Base-by-base conservation (phyloP, 2,329 filamentous ascomycete species). In the Aureobasidium sp. region DNA sequence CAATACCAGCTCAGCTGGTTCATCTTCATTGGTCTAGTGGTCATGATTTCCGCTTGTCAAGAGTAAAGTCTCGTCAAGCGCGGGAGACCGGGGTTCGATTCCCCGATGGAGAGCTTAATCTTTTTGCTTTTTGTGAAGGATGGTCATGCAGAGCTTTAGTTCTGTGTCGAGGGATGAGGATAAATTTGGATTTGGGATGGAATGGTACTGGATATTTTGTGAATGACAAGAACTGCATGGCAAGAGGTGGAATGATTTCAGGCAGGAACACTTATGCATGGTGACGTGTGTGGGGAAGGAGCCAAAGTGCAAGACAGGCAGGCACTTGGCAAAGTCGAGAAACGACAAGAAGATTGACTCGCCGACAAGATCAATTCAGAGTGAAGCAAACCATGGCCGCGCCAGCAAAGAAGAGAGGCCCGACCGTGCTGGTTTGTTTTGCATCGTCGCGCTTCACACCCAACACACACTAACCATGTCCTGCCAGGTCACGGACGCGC, bases 401-500 rank as follows among this genome's bases (percentile, higher is more conserved):
- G n/a, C 56, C 56, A 11, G 51, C 45, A 17, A 49, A 55, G 34
- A 55, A 54, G 59, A 65, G 71, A 53, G 72, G 70, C 55, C 71
- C 71, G 50, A 69, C 71, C 55, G 71, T 74, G 38, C 59, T 74
- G 63, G 72, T 74, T 10, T 29, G 38, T 53, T 24, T 8, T 2
- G 16, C 3, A 6, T n/a, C n/a, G 19, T 12, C 19, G 4, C 8
- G n/a, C 10, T 3, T n/a, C 16, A 25, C 11, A n/a, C 4, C 16
- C 24, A 16, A 21, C 37, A 35, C 12, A 16, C 4, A 17, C 10
- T 38, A 47, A 40, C 45, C 54, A 40, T 35, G 48, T 47, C 51
- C 40, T 35, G 25, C 45, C 59, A 80, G 77, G 79, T 83, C 60
- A 81, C 78, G 39, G 79, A 82, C 60, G 68, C 79, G 50, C 74